Evolutionary conservation across 2,329 filamentous ascomycete genomes (phyloP).

Genomic region (Colletotrichum lupini): DNA sequence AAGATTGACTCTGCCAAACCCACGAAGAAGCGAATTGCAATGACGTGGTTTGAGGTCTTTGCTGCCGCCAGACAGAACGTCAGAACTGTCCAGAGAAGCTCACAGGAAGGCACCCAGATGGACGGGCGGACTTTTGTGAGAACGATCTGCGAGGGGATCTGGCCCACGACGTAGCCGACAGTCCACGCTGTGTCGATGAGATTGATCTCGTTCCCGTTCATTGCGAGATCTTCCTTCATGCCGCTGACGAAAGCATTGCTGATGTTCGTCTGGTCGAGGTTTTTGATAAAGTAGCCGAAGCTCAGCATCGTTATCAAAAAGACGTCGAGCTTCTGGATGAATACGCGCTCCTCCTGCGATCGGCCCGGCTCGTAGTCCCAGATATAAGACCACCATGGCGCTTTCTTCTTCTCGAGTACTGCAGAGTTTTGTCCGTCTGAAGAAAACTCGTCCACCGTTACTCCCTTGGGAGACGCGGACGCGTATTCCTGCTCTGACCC

Average conservation of each 20-base stretch:
- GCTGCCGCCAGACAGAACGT: constrained; percentile 29
- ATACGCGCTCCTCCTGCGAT: constrained; percentile 38
- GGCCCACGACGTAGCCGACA: constrained; percentile 40
- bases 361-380: constrained; percentile 43
- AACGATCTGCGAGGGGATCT: constrained; percentile 43
- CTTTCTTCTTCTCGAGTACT: neutral
- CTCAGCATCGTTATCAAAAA: constrained; percentile 36
- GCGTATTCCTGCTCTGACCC: constrained; percentile 30
- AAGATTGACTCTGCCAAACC: constrained; percentile 53
- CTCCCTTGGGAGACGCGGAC: constrained; percentile 18
- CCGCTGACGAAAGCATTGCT: constrained; percentile 42
- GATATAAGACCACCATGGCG: constrained; percentile 48
- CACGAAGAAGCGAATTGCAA: constrained; percentile 55
- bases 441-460: constrained; percentile 13
- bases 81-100: constrained; percentile 39
- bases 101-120: constrained; percentile 43
- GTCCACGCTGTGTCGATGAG: constrained; percentile 40
- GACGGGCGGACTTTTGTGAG: constrained; percentile 43
- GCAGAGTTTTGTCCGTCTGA: constrained; percentile 7
- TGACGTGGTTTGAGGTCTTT: constrained; percentile 47
- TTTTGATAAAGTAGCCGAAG: constrained; percentile 37
- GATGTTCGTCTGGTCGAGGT: constrained; percentile 42
- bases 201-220: constrained; percentile 42
- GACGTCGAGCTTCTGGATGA: constrained; percentile 42
- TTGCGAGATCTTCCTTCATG: constrained; percentile 42